Conservation (phyloP, 352 stramenopile genomes). For the Sclerospora graminicola region DNA sequence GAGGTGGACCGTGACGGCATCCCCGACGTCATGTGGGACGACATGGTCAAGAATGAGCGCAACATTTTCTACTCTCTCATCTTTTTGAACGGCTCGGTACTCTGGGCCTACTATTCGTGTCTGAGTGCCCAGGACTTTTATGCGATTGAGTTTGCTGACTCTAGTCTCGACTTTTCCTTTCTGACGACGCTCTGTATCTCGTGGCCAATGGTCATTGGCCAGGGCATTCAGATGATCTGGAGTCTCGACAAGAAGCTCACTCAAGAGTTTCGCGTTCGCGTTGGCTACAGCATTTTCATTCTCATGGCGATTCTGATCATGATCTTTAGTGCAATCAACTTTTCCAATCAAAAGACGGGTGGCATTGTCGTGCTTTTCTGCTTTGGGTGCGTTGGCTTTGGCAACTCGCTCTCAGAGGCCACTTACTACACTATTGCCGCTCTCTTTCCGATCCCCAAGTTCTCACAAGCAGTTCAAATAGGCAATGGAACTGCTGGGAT, state of each 20-base stretch:
- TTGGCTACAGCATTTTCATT: slow-evolving; percentile 47
- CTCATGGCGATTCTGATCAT: slow-evolving; percentile 49
- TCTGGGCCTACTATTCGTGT: slow-evolving; percentile 73
- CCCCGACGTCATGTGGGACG: slow-evolving; percentile 45
- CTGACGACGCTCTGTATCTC: slow-evolving; percentile 45
- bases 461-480: slow-evolving; percentile 56
- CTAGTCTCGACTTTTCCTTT: slow-evolving; percentile 50
- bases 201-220: slow-evolving; percentile 51
- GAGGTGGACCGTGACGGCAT: slow-evolving; percentile 27
- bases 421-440: slow-evolving; percentile 52
- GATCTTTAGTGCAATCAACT: slow-evolving; percentile 44
- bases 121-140: slow-evolving; percentile 64
- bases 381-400: slow-evolving; percentile 37
- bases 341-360: slow-evolving; percentile 35
- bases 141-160: slow-evolving; percentile 31
- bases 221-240: slow-evolving; percentile 42
- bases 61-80: slow-evolving; percentile 58
- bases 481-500: slow-evolving; percentile 37
- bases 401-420: slow-evolving; percentile 46
- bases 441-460: slow-evolving; percentile 53
- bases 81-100: slow-evolving; percentile 58
- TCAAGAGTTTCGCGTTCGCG: slow-evolving; percentile 28
- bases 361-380: slow-evolving; percentile 42
- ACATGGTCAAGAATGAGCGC: slow-evolving; percentile 36
- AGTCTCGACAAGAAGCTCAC: slow-evolving; percentile 46